phyloP scores from a whole-genome alignment of 345 rosid species.

The Passiflora organensis region DNA sequence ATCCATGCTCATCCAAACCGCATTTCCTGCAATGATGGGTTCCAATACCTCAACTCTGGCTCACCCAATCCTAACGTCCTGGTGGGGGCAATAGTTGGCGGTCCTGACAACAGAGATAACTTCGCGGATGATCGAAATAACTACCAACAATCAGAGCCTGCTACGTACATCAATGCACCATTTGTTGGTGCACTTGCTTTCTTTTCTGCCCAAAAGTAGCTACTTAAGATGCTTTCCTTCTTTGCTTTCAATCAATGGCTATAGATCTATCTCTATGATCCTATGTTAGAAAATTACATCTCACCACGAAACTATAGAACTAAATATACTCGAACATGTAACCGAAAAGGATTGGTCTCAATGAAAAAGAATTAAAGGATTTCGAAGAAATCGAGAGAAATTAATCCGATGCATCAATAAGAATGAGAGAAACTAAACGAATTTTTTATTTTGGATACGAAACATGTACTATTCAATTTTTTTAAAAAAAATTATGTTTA shows the following conservation, averaged over 20 bases:
- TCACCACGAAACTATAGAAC: too few relatives aligned
- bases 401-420: too few relatives aligned
- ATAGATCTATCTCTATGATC: not conserved
- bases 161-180: constrained; percentile 91
- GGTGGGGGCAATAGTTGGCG: constrained; percentile 84
- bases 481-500: too few relatives aligned
- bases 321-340: too few relatives aligned
- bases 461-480: too few relatives aligned
- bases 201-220: constrained; percentile 34
- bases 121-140: constrained; percentile 73
- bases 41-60: constrained; percentile 48
- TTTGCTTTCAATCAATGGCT: too few relatives aligned
- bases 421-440: too few relatives aligned
- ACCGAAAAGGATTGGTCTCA: too few relatives aligned
- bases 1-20: constrained; percentile 55
- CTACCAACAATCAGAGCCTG: constrained; percentile 89
- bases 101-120: constrained; percentile 69
- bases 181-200: constrained; percentile 83
- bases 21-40: constrained; percentile 74
- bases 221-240: not conserved
- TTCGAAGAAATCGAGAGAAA: too few relatives aligned
- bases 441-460: too few relatives aligned
- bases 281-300: too few relatives aligned
- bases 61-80: constrained; percentile 86
- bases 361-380: too few relatives aligned